Evolutionary conservation across 371 early-diverging fungal species (phyloP).

Genomic region (Apophysomyces trapeziformis): DNA sequence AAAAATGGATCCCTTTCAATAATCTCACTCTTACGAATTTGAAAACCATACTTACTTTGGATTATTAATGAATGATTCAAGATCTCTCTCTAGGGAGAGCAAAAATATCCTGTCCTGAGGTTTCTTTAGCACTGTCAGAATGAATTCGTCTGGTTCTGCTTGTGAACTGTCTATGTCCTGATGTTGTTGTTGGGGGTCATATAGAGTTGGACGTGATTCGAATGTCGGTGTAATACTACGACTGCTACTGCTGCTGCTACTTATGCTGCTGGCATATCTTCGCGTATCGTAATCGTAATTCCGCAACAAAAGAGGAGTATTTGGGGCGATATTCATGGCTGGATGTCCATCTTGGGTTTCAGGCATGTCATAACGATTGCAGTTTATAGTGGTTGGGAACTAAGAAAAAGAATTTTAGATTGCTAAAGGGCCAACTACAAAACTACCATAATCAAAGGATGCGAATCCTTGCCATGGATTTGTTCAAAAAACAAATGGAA

Average conservation of each 20-base stretch:
- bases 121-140: slow-evolving; percentile 56
- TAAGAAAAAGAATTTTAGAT: neutral
- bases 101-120: slow-evolving; percentile 60
- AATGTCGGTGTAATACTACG: slow-evolving; percentile 3
- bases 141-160: slow-evolving; percentile 44
- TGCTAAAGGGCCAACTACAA: neutral
- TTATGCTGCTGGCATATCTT: slow-evolving; percentile 1
- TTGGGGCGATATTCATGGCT: slow-evolving; percentile 7
- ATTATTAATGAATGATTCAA: slow-evolving; percentile 54
- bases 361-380: slow-evolving; percentile 10
- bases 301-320: neutral
- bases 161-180: neutral
- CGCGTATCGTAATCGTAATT: slow-evolving; percentile 5
- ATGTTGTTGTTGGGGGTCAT: neutral
- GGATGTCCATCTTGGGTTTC: slow-evolving; percentile 8
- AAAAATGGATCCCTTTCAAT: neutral
- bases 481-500: neutral
- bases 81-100: slow-evolving; percentile 58
- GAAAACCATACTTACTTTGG: slow-evolving; percentile 30
- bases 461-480: slow-evolving; percentile 6
- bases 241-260: slow-evolving; percentile 7
- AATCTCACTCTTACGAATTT: neutral
- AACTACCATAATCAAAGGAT: slow-evolving; percentile 7
- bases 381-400: slow-evolving; percentile 11
- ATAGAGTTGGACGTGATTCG: neutral